Base-by-base conservation (phyloP, 1,284 basidiomycete genomes). In the Rhodotorula sp. region DNA sequence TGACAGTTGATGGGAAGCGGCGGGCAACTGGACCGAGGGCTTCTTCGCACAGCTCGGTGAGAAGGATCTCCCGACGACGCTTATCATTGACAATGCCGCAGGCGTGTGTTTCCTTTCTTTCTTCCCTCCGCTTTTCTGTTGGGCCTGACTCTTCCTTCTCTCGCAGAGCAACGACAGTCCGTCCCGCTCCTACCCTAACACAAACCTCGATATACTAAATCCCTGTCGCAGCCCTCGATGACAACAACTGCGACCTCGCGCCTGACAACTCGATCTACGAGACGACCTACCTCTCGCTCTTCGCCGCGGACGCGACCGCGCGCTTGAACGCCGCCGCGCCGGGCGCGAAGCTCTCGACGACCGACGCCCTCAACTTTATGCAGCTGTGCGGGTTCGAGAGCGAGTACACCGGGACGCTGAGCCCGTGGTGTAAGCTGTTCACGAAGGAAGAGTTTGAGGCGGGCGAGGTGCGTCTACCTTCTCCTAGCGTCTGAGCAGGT, bases 401-500 rank as follows among this genome's bases (percentile, higher is more conserved):
- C 25, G 65, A 62, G 15, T 86, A 85, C 2, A 64, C 66, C 27
- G 83, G 84, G 13, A 78, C 72, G 1, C 82, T 85, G 61, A 91
- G 89, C 76, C 85, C 85, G 0, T 93, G 90, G 84, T 95, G 93
- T 80, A 79, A 79, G 8, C 73, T 93, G 12, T 92, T 94, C 79
- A 80, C 81, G 0, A 65, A 79, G 17, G 79, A 84, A 0, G 89
- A 90, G 64, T 92, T 89, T 80, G 82, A 36, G 29, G 83, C 83
- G 1, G 89, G 88, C 74, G 88, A 90, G 68, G 68, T 66, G 41
- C 29, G 68, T 51, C 6, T 41, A 29, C 17, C n/a, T 12, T 22
- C 9, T 17, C 37, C 17, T 32, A 37, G 12, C 25, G 9, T 27
- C 34, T 2, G 5, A n/a, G 34, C 46, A 10, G 27, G 9, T 8